Percentiles rank a stretch among this genome's conserved stretches.
phyloP scores from a whole-genome alignment of 768 basidiomycete species.

The Xerocomellus dryophilus region DNA sequence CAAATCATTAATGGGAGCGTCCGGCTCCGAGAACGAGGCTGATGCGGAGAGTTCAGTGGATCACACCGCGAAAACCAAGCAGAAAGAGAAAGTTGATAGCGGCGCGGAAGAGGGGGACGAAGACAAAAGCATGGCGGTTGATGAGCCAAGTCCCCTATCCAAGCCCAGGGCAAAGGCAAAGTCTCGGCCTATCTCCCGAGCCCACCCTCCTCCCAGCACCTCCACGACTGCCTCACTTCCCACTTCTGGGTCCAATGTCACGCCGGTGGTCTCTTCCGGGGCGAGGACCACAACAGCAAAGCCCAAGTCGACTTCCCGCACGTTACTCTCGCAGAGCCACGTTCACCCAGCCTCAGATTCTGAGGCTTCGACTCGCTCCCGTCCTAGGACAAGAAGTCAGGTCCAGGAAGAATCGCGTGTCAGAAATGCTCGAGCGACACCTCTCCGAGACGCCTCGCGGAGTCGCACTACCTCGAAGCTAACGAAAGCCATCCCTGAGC shows the following conservation, averaged over 20 bases:
- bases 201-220: slow-evolving; percentile 3
- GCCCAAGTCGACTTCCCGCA: slow-evolving; percentile 19
- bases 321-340: slow-evolving; percentile 23
- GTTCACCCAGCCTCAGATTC: slow-evolving; percentile 19
- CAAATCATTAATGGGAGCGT: slow-evolving; percentile 19
- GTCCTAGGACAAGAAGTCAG: slow-evolving; percentile 24
- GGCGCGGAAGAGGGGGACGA: neutral
- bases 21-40: slow-evolving; percentile 19
- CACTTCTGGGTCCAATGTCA: neutral
- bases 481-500: slow-evolving; percentile 1
- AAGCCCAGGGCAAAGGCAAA: slow-evolving; percentile 14
- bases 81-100: neutral
- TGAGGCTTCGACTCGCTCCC: slow-evolving; percentile 17
- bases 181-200: slow-evolving; percentile 13
- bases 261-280: neutral
- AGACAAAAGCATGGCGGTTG: slow-evolving; percentile 9
- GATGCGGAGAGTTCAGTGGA: slow-evolving; percentile 8
- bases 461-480: slow-evolving; percentile 8
- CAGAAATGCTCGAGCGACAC: neutral
- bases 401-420: slow-evolving; percentile 24
- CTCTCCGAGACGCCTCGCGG: slow-evolving; percentile 2
- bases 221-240: neutral
- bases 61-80: slow-evolving; percentile 8
- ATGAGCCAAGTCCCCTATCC: slow-evolving; percentile 3
- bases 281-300: neutral